phyloP scores from a whole-genome alignment of 1,284 basidiomycete species.

The Fomitopsis schrenkii region DNA sequence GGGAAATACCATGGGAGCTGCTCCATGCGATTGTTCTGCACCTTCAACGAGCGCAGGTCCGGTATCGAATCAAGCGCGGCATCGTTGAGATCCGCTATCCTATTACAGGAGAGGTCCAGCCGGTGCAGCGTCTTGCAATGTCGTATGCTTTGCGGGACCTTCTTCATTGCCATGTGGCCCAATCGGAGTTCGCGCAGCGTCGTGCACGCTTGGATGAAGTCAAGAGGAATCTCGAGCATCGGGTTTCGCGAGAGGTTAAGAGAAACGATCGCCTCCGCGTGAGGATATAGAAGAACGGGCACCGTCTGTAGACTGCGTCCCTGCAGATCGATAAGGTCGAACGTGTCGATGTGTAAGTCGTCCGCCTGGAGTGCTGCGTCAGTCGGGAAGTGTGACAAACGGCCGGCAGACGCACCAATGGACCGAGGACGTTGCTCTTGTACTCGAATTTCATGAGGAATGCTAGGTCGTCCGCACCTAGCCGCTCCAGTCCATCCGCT shows the following conservation, averaged over 20 bases:
- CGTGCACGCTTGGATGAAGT: slow-evolving; percentile 92
- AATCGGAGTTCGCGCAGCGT: slow-evolving; percentile 84
- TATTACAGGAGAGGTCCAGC: slow-evolving; percentile 92
- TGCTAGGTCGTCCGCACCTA: slow-evolving; percentile 80
- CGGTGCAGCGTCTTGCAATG: slow-evolving; percentile 75
- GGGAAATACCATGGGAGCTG: slow-evolving; percentile 86
- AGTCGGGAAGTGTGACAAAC: neutral
- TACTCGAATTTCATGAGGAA: slow-evolving; percentile 91
- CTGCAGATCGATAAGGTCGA: slow-evolving; percentile 83
- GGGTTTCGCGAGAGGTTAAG: slow-evolving; percentile 94
- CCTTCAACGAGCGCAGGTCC: slow-evolving; percentile 69
- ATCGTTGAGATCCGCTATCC: slow-evolving; percentile 87
- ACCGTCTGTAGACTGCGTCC: slow-evolving; percentile 85
- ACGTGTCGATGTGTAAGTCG: slow-evolving; percentile 70
- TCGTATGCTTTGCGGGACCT: slow-evolving; percentile 83
- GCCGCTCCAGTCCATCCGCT: slow-evolving; percentile 75
- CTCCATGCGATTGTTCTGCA: slow-evolving; percentile 93
- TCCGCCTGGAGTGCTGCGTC: slow-evolving; percentile 45
- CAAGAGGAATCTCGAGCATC: slow-evolving; percentile 93
- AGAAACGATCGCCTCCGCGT: slow-evolving; percentile 83
- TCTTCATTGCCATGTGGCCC: slow-evolving; percentile 94
- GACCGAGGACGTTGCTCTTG: slow-evolving; percentile 66
- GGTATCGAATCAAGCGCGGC: slow-evolving; percentile 79
- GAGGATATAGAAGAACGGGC: slow-evolving; percentile 85
- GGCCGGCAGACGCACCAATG: slow-evolving; percentile 45